phyloP scores from a whole-genome alignment of 139 green algal genomes.

The Coelastrella sp. region DNA sequence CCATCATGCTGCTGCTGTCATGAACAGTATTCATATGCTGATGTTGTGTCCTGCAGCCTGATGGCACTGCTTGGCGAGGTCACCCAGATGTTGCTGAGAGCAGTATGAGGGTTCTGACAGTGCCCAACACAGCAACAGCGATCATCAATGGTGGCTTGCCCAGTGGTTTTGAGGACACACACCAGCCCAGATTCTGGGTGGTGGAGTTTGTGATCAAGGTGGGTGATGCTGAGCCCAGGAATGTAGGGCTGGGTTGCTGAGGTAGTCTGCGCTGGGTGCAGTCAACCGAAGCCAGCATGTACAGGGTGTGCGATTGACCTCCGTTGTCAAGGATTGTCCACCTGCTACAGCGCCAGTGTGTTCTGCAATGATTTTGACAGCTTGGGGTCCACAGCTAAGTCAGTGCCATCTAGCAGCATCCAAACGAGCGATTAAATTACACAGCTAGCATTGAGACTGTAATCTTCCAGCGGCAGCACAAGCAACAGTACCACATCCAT shows the following conservation, averaged over 20 bases:
- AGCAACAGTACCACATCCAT: too few relatives aligned
- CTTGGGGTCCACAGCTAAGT: too few relatives aligned
- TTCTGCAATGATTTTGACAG: too few relatives aligned
- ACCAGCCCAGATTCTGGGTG: slow-evolving; percentile 42
- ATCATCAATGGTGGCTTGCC: slow-evolving; percentile 48
- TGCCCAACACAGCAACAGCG: background rate
- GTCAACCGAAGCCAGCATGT: too few relatives aligned
- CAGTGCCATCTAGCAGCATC: too few relatives aligned
- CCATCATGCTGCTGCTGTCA: background rate
- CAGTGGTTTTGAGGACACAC: slow-evolving; percentile 30
- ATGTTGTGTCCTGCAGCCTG: slow-evolving; percentile 4
- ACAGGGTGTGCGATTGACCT: too few relatives aligned
- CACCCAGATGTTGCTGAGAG: background rate
- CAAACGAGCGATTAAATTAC: too few relatives aligned
- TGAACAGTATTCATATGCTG: background rate
- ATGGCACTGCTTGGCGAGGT: slow-evolving; percentile 11
- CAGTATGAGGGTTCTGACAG: slow-evolving; percentile 43
- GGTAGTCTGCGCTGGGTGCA: background rate
- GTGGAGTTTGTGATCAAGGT: slow-evolving; percentile 49
- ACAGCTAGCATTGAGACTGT: too few relatives aligned
- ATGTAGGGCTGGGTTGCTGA: background rate
- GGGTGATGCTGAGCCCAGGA: background rate
- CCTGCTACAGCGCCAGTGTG: too few relatives aligned
- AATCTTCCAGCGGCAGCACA: too few relatives aligned
- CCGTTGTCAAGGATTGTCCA: too few relatives aligned